These are phyloP conservation scores for Primulina tabacum DNA, from an alignment of 257 asterid genomes.

Conservation along the genomic window DNA sequence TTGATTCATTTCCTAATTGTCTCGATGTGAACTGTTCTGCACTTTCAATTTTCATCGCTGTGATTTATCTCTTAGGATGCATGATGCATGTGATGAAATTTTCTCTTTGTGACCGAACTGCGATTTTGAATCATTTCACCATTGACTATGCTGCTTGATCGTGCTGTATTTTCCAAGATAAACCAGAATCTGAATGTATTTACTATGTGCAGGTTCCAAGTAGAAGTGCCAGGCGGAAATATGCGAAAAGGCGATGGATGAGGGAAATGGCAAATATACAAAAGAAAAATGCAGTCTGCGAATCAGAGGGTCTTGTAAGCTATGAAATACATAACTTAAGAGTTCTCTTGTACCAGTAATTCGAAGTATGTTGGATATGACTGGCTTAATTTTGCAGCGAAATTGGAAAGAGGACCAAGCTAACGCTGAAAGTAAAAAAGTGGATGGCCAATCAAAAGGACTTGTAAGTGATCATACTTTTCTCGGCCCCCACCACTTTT, in stretches of 20 bases:
- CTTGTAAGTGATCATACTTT: slow-evolving; percentile 36
- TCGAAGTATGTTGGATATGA: slow-evolving; percentile 24
- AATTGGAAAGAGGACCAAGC: slow-evolving; percentile 68
- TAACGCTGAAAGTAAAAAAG: slow-evolving; percentile 41
- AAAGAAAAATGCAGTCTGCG: slow-evolving; percentile 48
- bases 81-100: slow-evolving; percentile 4
- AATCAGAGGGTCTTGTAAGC: slow-evolving; percentile 72
- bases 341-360: slow-evolving; percentile 9
- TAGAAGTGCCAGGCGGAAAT: slow-evolving; percentile 77
- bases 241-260: slow-evolving; percentile 60
- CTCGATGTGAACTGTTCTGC: slow-evolving; percentile 7
- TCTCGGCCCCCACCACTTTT: slow-evolving; percentile 1
- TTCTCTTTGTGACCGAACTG: slow-evolving; percentile 11
- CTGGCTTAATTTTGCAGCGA: slow-evolving; percentile 40
- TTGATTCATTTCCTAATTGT: not conserved
- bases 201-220: slow-evolving; percentile 56
- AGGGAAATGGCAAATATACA: slow-evolving; percentile 76
- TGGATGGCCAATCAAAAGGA: slow-evolving; percentile 36
- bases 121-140: slow-evolving; percentile 6
- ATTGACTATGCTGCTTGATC: slow-evolving; percentile 3
- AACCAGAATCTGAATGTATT: slow-evolving; percentile 15
- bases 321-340: slow-evolving; percentile 21
- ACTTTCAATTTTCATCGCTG: slow-evolving; percentile 1
- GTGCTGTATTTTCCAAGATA: slow-evolving; percentile 8
- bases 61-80: slow-evolving; percentile 6